These are phyloP conservation scores for Neurospora sublineolata DNA, from an alignment of 495 filamentous ascomycete species.

Conservation along the genomic window DNA sequence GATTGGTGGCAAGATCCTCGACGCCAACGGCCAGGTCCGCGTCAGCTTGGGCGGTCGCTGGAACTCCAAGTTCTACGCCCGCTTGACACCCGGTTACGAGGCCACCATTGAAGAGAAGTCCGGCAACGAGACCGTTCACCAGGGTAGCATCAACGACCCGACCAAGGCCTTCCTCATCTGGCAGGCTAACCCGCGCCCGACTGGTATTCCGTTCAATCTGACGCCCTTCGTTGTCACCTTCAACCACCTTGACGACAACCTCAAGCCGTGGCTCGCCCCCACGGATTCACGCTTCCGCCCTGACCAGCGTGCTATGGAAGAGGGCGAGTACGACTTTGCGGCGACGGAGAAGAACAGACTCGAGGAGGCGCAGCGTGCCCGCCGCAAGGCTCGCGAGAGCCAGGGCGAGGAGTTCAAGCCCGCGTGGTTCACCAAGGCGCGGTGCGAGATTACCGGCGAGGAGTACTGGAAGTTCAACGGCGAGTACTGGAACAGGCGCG, in stretches of 20 bases:
- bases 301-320: conserved; percentile 98
- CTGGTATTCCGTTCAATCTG: conserved; percentile 87
- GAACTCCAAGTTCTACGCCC: conserved; percentile 96
- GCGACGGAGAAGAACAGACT: conserved; percentile 90
- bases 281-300: conserved; percentile 86
- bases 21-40: conserved; percentile 57
- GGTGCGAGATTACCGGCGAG: conserved; percentile 72
- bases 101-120: conserved; percentile 50
- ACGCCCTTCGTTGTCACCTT: conserved; percentile 93
- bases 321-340: conserved; percentile 86
- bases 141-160: conserved; percentile 37
- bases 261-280: conserved; percentile 65
- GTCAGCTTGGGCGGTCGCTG: conserved; percentile 89
- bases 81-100: conserved; percentile 83
- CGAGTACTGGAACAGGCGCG: conserved; percentile 70
- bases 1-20: conserved; percentile 72
- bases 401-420: conserved; percentile 72
- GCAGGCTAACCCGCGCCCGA: conserved; percentile 72
- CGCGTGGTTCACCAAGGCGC: conserved; percentile 68
- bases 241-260: conserved; percentile 69
- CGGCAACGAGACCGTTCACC: conserved; percentile 21
- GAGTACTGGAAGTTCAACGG: conserved; percentile 82
- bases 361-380: conserved; percentile 84
- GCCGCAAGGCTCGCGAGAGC: conserved; percentile 58
- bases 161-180: conserved; percentile 80